Base-by-base conservation (phyloP, 1,139 yeast genomes). In the Zygoascus meyerae region DNA sequence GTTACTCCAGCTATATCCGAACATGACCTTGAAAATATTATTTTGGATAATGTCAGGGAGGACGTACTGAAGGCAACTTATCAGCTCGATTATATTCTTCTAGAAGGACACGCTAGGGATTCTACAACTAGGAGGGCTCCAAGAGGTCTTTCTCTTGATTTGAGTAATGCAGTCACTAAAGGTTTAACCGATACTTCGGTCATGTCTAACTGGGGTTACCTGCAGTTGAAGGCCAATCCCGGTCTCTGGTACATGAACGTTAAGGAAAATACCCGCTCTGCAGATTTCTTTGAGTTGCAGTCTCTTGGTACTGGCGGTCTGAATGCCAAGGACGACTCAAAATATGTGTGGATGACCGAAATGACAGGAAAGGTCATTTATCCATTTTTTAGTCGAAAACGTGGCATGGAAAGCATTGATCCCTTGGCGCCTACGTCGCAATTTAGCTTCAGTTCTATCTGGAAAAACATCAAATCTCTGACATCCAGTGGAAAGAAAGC, bases 151-250 rank as follows among this genome's bases (percentile, higher is more conserved):
- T 68, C 73, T 0, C 58, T 84, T 12, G 73, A 73, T 32, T 60
- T 81, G 10, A 61, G 66, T 11, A 59, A 64, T 10, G 34, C 52
- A 2, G 15, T 12, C 4, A 35, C 44, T 11, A 48, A 50, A 2
- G 31, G 39, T 11, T 37, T 57, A 2, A 67, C 73, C 0, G 87
- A 83, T 54, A 83, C 95, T 0, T 69, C 67, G 40, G 79, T 86
- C 2, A 81, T 86, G 90, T 74, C 84, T 0, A 78, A 81, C 46
- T 65, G 79, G 46, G 95, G 95, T 0, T 87, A 87, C 63, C 72
- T 83, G 51, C 95, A 87, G 63, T 67, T 87, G 41, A 77, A 77
- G 52, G 79, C 83, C 0, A 70, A 68, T 41, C 92, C 92, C 0
- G 95, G 95, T 0, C 47, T 71, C 2, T 84, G 86, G 82, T 61